Conservation (phyloP, 345 rosid genomes). For the Brassica juncea region DNA sequence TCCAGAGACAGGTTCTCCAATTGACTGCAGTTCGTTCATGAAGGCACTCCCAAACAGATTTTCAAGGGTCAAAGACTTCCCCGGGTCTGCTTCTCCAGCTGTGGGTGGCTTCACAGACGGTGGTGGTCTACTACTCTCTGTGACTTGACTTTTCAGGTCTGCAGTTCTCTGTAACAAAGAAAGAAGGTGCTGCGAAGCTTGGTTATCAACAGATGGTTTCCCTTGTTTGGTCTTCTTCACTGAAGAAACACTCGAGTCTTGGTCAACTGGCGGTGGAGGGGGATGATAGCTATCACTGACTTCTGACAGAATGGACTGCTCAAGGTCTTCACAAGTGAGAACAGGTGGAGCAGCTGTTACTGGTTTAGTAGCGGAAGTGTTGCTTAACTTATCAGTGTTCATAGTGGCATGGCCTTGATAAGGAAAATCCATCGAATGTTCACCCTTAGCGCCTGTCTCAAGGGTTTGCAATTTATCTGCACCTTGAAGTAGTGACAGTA, state of each 20-base stretch:
- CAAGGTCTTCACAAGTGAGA: conserved; percentile 98
- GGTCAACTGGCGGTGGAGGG: conserved; percentile 41
- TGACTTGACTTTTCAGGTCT: conserved; percentile 38
- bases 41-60: conserved; percentile 92
- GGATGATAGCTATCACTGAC: conserved; percentile 48
- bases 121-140: conserved; percentile 41
- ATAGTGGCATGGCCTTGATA: conserved; percentile 48
- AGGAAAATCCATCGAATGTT: conserved; percentile 37
- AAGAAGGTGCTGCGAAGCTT: conserved; percentile 88
- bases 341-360: conserved; percentile 56
- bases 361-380: conserved; percentile 35
- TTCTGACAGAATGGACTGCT: conserved; percentile 85
- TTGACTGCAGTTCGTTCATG: conserved; percentile 88
- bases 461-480: conserved; percentile 60
- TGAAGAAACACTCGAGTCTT: conserved; percentile 42
- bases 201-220: conserved; percentile 52
- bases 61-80: conserved; percentile 81
- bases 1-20: conserved; percentile 60
- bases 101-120: conserved; percentile 30
- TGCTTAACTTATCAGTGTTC: conserved; percentile 38
- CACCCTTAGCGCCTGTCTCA: conserved; percentile 45
- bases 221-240: conserved; percentile 44
- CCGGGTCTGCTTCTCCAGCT: conserved; percentile 47
- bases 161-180: conserved; percentile 71
- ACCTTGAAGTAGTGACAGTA: conserved; percentile 78